Conservation (phyloP, 495 filamentous ascomycete species). For the Podospora appendiculata region DNA sequence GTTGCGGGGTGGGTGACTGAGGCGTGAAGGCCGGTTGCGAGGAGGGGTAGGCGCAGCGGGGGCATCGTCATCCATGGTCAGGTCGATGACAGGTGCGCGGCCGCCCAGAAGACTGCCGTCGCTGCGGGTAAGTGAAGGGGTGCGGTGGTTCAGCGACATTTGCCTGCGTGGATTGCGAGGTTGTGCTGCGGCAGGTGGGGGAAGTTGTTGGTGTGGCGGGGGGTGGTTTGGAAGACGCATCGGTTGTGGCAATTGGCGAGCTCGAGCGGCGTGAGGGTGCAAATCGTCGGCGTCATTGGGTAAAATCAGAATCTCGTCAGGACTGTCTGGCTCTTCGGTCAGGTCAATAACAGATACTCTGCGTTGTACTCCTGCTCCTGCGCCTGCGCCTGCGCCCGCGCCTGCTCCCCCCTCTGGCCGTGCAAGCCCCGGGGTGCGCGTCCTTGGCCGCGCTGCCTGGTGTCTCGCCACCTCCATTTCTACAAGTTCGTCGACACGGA, state of each 20-base stretch:
- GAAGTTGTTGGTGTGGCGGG: slow-evolving; percentile 2
- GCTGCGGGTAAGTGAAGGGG: slow-evolving; percentile 31
- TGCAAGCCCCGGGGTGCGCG: neutral
- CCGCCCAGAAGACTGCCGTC: slow-evolving; percentile 29
- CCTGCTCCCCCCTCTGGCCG: neutral
- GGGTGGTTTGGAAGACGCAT: too few relatives aligned
- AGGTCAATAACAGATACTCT: slow-evolving; percentile 27
- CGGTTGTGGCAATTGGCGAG: too few relatives aligned
- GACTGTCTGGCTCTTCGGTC: slow-evolving; percentile 29
- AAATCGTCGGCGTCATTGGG: too few relatives aligned
- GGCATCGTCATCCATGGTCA: slow-evolving; percentile 26
- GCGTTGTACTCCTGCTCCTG: neutral
- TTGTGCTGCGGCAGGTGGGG: neutral
- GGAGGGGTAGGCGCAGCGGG: neutral
- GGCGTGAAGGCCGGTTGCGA: neutral
- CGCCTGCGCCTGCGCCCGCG: too few relatives aligned
- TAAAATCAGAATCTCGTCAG: neutral
- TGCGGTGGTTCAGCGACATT: slow-evolving; percentile 21
- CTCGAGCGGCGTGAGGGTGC: too few relatives aligned
- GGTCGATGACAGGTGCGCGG: slow-evolving; percentile 23
- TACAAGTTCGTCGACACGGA: slow-evolving; percentile 6
- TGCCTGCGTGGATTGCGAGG: slow-evolving; percentile 21
- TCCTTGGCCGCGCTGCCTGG: neutral
- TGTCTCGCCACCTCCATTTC: slow-evolving; percentile 6
- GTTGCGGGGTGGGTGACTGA: too few relatives aligned